These are phyloP conservation scores for Rhizopus delemar DNA, from an alignment of 371 early-diverging fungal species.

Conservation along the genomic window DNA sequence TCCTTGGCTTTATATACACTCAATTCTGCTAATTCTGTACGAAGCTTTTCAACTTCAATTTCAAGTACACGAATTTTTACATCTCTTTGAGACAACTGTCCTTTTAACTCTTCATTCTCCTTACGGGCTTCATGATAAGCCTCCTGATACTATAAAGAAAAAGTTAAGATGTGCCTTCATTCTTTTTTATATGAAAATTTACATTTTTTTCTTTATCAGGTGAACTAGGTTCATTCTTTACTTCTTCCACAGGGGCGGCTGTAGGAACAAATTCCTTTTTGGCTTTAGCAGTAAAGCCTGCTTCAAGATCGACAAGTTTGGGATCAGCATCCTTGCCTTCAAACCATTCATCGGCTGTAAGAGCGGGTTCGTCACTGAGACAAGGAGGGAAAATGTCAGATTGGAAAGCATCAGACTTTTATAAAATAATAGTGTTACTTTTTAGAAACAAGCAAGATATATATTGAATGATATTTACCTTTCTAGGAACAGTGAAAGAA, in stretches of 20 bases:
- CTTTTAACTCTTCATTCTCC: slow-evolving; percentile 86
- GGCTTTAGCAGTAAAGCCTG: slow-evolving; percentile 69
- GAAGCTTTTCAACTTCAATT: slow-evolving; percentile 63
- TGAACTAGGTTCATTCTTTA: slow-evolving; percentile 25
- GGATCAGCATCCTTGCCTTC: slow-evolving; percentile 81
- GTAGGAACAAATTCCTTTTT: slow-evolving; percentile 78
- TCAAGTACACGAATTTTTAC: slow-evolving; percentile 82
- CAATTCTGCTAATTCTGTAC: slow-evolving; percentile 39
- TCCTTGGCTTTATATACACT: slow-evolving; percentile 15
- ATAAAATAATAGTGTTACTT: background rate
- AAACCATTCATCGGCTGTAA: slow-evolving; percentile 91
- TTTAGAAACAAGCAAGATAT: background rate
- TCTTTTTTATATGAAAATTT: slow-evolving; percentile 13
- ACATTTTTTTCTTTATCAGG: slow-evolving; percentile 66
- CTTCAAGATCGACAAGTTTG: slow-evolving; percentile 80
- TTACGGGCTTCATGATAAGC: slow-evolving; percentile 73
- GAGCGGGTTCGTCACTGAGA: slow-evolving; percentile 77
- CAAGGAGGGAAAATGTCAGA: slow-evolving; percentile 92
- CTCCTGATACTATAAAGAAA: slow-evolving; percentile 64
- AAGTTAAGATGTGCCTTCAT: background rate
- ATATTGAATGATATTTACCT: slow-evolving; percentile 50
- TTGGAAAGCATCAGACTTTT: slow-evolving; percentile 94
- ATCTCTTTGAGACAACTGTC: slow-evolving; percentile 71
- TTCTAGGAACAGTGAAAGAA: slow-evolving; percentile 95
- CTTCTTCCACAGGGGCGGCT: slow-evolving; percentile 59